Evolutionary conservation across 75 land plant species (phyloP).

Genomic region (Chamaecyparis obtusa): DNA sequence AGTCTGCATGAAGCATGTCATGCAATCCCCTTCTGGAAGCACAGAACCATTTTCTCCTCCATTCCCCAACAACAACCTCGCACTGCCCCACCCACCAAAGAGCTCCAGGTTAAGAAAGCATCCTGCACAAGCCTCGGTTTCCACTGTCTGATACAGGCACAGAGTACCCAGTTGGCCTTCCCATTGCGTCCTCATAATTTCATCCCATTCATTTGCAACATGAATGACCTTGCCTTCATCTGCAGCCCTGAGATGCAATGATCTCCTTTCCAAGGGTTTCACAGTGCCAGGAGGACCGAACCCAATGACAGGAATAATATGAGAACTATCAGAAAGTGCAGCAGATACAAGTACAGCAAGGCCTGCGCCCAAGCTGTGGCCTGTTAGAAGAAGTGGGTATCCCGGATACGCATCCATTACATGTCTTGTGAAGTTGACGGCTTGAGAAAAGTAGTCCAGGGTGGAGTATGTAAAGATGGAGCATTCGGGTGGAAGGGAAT

Average conservation of each 20-base stretch:
- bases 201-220: slow-evolving; percentile 18
- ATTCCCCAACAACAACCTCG: background rate
- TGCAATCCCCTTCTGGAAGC: slow-evolving; percentile 19
- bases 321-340: slow-evolving; percentile 12
- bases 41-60: background rate
- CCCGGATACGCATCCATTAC: slow-evolving; percentile 14
- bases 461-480: slow-evolving; percentile 12
- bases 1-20: slow-evolving; percentile 23
- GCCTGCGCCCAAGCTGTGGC: slow-evolving; percentile 34
- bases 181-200: slow-evolving; percentile 13
- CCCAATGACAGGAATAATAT: slow-evolving; percentile 16
- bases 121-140: slow-evolving; percentile 11
- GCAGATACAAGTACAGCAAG: slow-evolving; percentile 30
- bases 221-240: background rate
- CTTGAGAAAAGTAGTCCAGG: slow-evolving; percentile 34
- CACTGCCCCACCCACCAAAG: too few relatives aligned
- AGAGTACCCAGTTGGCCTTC: slow-evolving; percentile 19
- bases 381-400: slow-evolving; percentile 15
- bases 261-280: background rate
- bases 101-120: slow-evolving; percentile 8
- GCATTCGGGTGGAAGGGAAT: slow-evolving; percentile 16
- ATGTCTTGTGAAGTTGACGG: slow-evolving; percentile 17
- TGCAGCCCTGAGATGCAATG: background rate
- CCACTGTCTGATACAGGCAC: slow-evolving; percentile 16
- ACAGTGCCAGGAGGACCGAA: slow-evolving; percentile 11